Percentiles rank a stretch among this genome's conserved stretches.
Evolutionary conservation across 768 basidiomycete genomes (phyloP).

Genomic region (Zangia roseola): DNA sequence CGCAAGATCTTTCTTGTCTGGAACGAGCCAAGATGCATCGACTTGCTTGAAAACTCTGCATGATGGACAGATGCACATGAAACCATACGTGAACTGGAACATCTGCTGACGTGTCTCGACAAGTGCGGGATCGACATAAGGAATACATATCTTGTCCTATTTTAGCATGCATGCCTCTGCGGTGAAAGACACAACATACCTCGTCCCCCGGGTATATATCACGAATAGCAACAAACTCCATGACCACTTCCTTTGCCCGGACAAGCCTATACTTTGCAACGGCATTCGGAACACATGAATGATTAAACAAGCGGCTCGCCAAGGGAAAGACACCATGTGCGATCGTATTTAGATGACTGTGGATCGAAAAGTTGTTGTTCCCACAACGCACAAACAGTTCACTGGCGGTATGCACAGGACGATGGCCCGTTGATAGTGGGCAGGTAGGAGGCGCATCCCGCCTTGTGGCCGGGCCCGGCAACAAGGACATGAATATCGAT

Average conservation of each 20-base stretch:
- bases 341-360: conserved; percentile 66
- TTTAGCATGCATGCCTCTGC: neutral
- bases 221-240: conserved; percentile 67
- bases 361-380: conserved; percentile 81
- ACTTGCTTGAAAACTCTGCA: conserved; percentile 47
- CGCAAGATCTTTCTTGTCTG: conserved; percentile 16
- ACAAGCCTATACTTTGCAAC: conserved; percentile 56
- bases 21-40: conserved; percentile 40
- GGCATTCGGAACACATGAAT: conserved; percentile 77
- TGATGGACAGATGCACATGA: conserved; percentile 59
- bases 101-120: conserved; percentile 57
- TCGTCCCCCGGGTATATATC: conserved; percentile 61
- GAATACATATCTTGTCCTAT: conserved; percentile 58
- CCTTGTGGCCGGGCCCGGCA: conserved; percentile 39
- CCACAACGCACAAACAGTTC: conserved; percentile 60
- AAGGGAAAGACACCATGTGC: conserved; percentile 76
- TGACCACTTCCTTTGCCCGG: conserved; percentile 38
- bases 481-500: conserved; percentile 41
- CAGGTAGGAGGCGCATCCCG: conserved; percentile 32
- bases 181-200: conserved; percentile 37
- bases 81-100: conserved; percentile 63
- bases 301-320: conserved; percentile 81
- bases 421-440: conserved; percentile 27
- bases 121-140: conserved; percentile 79
- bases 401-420: conserved; percentile 19